Base-by-base conservation (phyloP, 2,329 filamentous ascomycete species). In the Macroventuria anomochaeta region DNA sequence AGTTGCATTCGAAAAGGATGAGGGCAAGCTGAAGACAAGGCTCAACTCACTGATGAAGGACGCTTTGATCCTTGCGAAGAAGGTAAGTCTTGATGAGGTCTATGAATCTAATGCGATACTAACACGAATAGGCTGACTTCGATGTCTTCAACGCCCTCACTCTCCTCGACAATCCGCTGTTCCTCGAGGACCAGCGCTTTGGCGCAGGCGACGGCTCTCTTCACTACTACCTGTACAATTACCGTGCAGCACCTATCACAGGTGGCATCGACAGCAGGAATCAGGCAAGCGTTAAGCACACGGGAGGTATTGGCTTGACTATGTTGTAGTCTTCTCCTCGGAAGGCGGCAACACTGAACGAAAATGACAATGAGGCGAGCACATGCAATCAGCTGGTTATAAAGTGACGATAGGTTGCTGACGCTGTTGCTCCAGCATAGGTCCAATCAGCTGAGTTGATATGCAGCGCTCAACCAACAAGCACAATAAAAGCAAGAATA, bases 211-310 rank as follows among this genome's bases (percentile, higher is more conserved):
- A 99, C 73, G 95, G 95, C 39, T 91, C 95, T 74, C 81, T 99
- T 65, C 92, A 99, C 76, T 99, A 93, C 78, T 99, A 99, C 76
- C 81, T 99, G 26, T 99, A 96, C 83, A 99, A 99, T 78, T 99
- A 97, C 80, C 87, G 91, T 52, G 90, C 91, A 11, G 87, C 90
- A 55, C 86, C 88, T n/a, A 89, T 99, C 67, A 80, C 85, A 0
- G 93, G 95, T 41, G 95, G 95, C 18, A 87, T 97, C 36, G 87
- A 97, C 73, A 83, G 83, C 67, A 85, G 83, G 69, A 96, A 96
- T 72, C 79, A 86, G 65, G 81, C 93, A 32, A 93, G 96, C 71
- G 85, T 88, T 63, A 86, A 87, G 52, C 83, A 85, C 58, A 85
- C 92, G 71, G 95, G 93, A 65, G 93, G 95, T 1, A 87, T 99